Evolutionary conservation across 441 rosid genomes (phyloP), one percentile per base, ranked within the genome.

Genomic region (Biscutella laevigata): DNA sequence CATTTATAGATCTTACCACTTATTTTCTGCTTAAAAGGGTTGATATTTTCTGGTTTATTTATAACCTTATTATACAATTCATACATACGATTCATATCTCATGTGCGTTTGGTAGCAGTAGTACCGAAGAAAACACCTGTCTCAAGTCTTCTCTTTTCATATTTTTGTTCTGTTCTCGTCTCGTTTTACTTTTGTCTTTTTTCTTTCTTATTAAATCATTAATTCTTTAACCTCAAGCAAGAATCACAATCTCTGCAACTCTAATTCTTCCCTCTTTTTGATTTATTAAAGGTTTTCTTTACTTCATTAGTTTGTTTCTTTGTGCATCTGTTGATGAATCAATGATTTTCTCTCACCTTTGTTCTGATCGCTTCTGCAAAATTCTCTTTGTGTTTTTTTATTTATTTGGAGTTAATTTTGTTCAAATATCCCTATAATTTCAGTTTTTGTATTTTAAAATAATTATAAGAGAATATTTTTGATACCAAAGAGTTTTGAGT

Each of bases 171-270:
- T 16, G 2, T 15, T 15, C 52, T 46, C 43, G 27, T 13, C 6
- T 56, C 0, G 28, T 39, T 35, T 33, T 24, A 22, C 42, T 21
- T 50, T 34, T 49, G n/a, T 27, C 4, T 41, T 30, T 13, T 14
- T 21, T 6, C n/a, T 12, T 3, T 15, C 7, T 5, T 2, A 4
- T 12, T 11, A 25, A 6, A 48, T 48, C 57, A 29, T 48, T 43
- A 38, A 57, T 58, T 45, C 70, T 66, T 66, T 19, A 32, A 66
- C 22, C 20, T 53, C 52, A 66, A 59, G 71, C 61, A 59, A 66
- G 66, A 66, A 59, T 66, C 62, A 37, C 7, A 11, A 29, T 41
- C 69, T 64, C 37, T 8, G 39, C 21, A 33, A 19, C 22, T 5
- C 64, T 17, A 57, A 57, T 35, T 42, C 36, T 15, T 43, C 22